phyloP scores from a whole-genome alignment of 2,329 filamentous ascomycete species.

The Colletotrichum sp. region DNA sequence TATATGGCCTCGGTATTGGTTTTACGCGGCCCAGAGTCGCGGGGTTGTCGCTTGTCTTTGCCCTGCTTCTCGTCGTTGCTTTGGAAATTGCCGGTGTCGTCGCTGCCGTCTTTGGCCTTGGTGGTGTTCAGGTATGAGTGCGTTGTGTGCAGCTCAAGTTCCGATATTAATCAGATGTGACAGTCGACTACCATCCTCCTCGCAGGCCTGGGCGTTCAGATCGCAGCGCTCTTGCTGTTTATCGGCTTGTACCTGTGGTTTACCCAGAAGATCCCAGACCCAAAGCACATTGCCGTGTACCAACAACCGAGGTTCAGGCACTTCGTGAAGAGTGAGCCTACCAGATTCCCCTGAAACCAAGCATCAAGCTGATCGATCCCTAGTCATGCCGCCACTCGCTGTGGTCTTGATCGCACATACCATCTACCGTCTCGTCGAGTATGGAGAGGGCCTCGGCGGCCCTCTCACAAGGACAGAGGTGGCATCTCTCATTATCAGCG shows the following conservation, averaged over 20 bases:
- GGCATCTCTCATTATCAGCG: conserved; percentile 43
- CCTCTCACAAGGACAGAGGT: conserved; percentile 41
- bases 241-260: conserved; percentile 45
- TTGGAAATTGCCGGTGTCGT: conserved; percentile 30
- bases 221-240: conserved; percentile 42
- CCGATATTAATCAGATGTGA: conserved; percentile 13
- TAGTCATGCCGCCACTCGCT: conserved; percentile 42
- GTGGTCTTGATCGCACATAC: conserved; percentile 44
- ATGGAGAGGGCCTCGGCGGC: conserved; percentile 38
- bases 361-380: background rate
- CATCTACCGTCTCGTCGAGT: conserved; percentile 44
- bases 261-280: conserved; percentile 42
- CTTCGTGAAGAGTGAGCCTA: conserved; percentile 48
- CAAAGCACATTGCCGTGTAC: conserved; percentile 43
- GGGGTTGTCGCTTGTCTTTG: conserved; percentile 35
- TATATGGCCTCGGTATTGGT: conserved; percentile 50
- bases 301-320: conserved; percentile 44
- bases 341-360: background rate
- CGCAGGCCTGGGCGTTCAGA: conserved; percentile 49
- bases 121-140: conserved; percentile 9
- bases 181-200: conserved; percentile 44
- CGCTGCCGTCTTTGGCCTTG: conserved; percentile 40
- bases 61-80: conserved; percentile 36
- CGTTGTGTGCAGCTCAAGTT: background rate
- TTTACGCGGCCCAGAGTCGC: conserved; percentile 38